Conservation (phyloP, 768 basidiomycete genomes). For the Lactifluus piperatus region DNA sequence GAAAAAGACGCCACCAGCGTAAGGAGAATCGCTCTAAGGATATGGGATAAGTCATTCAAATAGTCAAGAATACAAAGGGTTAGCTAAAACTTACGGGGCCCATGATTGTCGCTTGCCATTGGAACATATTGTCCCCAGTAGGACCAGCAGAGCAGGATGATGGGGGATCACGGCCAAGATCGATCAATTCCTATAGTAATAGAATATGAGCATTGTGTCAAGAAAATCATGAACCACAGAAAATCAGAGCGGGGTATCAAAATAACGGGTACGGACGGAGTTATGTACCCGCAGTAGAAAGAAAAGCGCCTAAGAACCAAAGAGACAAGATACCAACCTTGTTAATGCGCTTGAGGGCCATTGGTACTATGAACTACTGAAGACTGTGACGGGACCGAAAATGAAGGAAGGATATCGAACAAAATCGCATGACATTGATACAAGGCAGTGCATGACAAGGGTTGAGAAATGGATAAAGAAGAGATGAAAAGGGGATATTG, state of each 20-base stretch:
- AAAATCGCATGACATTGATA: conserved; percentile 27
- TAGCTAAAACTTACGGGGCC: conserved; percentile 81
- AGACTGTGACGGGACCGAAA: conserved; percentile 21
- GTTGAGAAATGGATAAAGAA: neutral
- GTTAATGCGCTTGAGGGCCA: conserved; percentile 99
- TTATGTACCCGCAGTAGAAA: neutral
- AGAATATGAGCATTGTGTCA: neutral
- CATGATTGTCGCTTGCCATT: conserved; percentile 99
- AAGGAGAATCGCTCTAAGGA: conserved; percentile 87
- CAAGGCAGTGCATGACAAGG: conserved; percentile 1
- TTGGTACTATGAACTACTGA: conserved; percentile 27
- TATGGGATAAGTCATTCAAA: conserved; percentile 22
- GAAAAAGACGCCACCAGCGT: conserved; percentile 99
- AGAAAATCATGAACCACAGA: conserved; percentile 11
- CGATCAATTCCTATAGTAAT: conserved; percentile 82
- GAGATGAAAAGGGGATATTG: neutral
- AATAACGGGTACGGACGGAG: neutral
- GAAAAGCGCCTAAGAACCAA: neutral
- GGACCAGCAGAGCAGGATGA: conserved; percentile 99
- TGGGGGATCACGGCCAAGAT: conserved; percentile 99
- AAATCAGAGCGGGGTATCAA: neutral
- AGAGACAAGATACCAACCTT: conserved; percentile 50
- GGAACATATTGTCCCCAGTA: conserved; percentile 96
- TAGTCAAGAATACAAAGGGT: neutral
- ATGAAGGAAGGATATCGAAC: conserved; percentile 28